Conservation (phyloP, 306 rosid species). For the Cyamopsis tetragonoloba region DNA sequence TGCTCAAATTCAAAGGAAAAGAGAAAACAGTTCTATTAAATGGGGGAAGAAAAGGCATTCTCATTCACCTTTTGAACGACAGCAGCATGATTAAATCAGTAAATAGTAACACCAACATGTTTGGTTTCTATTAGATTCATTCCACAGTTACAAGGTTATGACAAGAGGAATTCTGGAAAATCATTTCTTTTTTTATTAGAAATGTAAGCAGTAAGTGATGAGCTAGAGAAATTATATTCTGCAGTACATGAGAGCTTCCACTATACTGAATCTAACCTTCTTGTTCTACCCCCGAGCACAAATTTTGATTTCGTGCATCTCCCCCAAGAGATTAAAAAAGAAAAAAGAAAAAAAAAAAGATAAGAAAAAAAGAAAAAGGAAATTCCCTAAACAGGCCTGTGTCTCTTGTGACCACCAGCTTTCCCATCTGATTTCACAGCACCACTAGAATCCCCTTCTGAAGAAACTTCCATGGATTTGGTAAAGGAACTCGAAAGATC, state of each 20-base stretch:
- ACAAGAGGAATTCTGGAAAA: slow-evolving; percentile 45
- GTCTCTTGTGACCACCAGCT: slow-evolving; percentile 61
- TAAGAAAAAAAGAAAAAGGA: slow-evolving; percentile 26
- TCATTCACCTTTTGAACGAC: slow-evolving; percentile 8
- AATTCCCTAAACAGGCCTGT: slow-evolving; percentile 50
- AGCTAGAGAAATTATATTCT: slow-evolving; percentile 36
- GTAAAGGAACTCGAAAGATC: slow-evolving; percentile 84
- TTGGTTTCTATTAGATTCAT: slow-evolving; percentile 49
- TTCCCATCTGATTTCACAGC: slow-evolving; percentile 75
- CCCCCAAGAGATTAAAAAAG: slow-evolving; percentile 32
- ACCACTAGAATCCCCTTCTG: slow-evolving; percentile 91
- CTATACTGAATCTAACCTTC: slow-evolving; percentile 47
- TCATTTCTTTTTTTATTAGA: slow-evolving; percentile 45
- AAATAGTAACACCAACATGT: slow-evolving; percentile 24
- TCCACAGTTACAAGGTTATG: slow-evolving; percentile 54
- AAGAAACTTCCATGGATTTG: slow-evolving; percentile 85
- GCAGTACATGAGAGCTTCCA: slow-evolving; percentile 33
- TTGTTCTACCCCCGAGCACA: slow-evolving; percentile 35
- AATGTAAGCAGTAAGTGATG: slow-evolving; percentile 40
- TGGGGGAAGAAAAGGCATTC: not conserved
- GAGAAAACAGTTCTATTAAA: not conserved
- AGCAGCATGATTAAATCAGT: slow-evolving; percentile 6
- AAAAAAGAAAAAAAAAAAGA: slow-evolving; percentile 21
- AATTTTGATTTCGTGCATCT: slow-evolving; percentile 25
- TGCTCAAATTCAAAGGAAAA: not conserved